These are phyloP conservation scores for Austroboletus novae-zelandiae DNA, from an alignment of 1,284 basidiomycete genomes.

Conservation along the genomic window DNA sequence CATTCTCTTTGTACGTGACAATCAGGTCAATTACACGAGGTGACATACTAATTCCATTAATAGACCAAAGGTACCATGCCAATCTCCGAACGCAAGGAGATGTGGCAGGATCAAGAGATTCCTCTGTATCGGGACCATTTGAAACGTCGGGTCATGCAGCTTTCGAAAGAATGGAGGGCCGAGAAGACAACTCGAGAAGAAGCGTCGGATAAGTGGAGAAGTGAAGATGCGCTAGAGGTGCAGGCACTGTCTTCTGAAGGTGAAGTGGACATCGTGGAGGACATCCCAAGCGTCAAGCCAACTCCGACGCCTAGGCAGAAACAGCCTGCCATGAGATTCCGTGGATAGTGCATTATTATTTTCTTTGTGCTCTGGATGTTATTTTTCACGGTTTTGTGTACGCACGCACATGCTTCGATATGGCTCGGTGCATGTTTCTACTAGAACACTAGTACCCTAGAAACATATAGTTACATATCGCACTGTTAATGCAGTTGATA, in stretches of 20 bases:
- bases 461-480: constrained; percentile 10
- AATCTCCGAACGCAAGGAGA: constrained; percentile 36
- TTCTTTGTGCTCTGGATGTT: constrained; percentile 1
- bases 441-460: constrained; percentile 18
- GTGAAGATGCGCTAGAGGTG: constrained; percentile 17
- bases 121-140: constrained; percentile 37
- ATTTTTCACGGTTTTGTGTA: constrained; percentile 2
- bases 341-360: constrained; percentile 21
- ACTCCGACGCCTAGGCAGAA: constrained; percentile 6
- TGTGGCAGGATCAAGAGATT: constrained; percentile 48
- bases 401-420: not conserved
- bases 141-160: constrained; percentile 28
- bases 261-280: constrained; percentile 45
- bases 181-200: constrained; percentile 35
- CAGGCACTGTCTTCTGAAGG: constrained; percentile 44
- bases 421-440: not conserved
- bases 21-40: not conserved
- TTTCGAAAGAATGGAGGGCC: constrained; percentile 45
- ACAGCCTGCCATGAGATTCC: constrained; percentile 23
- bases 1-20: constrained; percentile 43
- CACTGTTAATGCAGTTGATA: constrained; percentile 14
- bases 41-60: constrained; percentile 5
- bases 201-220: constrained; percentile 20
- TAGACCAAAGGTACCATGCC: constrained; percentile 34
- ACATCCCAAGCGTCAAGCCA: constrained; percentile 14